Evolutionary conservation across 2,329 filamentous ascomycete species (phyloP), one percentile per base, ranked within the genome.

Genomic region (Diaporthe vaccinii): DNA sequence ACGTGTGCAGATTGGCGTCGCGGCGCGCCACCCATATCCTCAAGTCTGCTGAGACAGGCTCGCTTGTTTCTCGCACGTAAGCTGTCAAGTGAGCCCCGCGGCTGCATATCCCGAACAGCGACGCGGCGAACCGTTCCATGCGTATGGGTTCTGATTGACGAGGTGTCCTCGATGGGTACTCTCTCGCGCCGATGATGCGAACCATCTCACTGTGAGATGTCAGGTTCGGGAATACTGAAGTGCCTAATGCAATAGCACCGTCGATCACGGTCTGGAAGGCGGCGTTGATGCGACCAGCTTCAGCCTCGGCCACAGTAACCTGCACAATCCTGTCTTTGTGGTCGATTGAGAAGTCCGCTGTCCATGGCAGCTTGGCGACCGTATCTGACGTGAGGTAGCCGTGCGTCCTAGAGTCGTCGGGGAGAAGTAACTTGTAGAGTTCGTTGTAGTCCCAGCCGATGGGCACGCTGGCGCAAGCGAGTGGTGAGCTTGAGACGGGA

Each of bases 21-120:
- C 94, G 87, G 34, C 92, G 86, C 0, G 94, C 93, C 1, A 94
- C 89, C 94, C 94, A 97, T 41, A 96, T 88, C 78, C 88, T 90
- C 72, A 94, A 62, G 46, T 25, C 57, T n/a, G 10, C 25, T 4
- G 69, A 39, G 15, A 9, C 3, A 22, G 25, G 20, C 22, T 44
- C 34, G 3, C 5, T 55, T 5, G 49, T 22, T 14, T 75, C 72
- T 14, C 76, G 79, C 15, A 84, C 87, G 80, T 92, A 94, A 5
- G 89, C 91, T 0, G 92, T 94, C 83, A 93, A 86, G 81, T 95
- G 91, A 3, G 86, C 89, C 41, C 93, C 93, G 76, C 93, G 92
- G 12, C 88, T 91, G 51, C 91, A 88, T 41, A 94, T 88, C 10
- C 93, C 93, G 77, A 95, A 94, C 5, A 95, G 84, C 4, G 90